Evolutionary conservation across 495 filamentous ascomycete genomes (phyloP).

Genomic region (Geopyxis carbonaria): DNA sequence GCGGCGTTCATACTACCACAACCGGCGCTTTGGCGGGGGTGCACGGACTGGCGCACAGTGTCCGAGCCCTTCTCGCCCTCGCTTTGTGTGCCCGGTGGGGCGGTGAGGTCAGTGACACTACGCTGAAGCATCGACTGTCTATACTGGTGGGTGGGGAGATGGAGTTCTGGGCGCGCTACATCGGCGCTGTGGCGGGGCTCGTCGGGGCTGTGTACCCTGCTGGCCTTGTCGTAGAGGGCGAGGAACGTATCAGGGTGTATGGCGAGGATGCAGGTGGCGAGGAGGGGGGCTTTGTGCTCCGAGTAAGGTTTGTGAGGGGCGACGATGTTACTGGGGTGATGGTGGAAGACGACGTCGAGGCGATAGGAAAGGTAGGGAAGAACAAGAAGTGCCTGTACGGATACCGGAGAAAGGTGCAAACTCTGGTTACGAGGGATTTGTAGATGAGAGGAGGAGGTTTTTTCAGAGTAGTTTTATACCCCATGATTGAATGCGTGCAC

Average conservation of each 20-base stretch:
- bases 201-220: slow-evolving; percentile 32
- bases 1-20: slow-evolving; percentile 55
- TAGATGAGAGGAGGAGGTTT: too few relatives aligned
- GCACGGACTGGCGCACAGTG: slow-evolving; percentile 56
- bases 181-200: slow-evolving; percentile 37
- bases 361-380: slow-evolving; percentile 41
- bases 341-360: slow-evolving; percentile 28
- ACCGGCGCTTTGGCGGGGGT: slow-evolving; percentile 45
- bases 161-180: slow-evolving; percentile 46
- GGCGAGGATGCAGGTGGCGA: slow-evolving; percentile 13
- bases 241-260: slow-evolving; percentile 21
- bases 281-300: slow-evolving; percentile 11
- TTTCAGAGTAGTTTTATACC: too few relatives aligned
- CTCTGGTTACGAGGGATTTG: slow-evolving; percentile 3
- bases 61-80: slow-evolving; percentile 53
- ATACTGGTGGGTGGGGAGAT: slow-evolving; percentile 31
- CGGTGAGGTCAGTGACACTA: slow-evolving; percentile 40
- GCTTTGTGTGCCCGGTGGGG: slow-evolving; percentile 65
- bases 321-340: slow-evolving; percentile 16
- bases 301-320: slow-evolving; percentile 20
- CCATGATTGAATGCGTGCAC: too few relatives aligned
- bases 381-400: slow-evolving; percentile 36
- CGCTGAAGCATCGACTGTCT: slow-evolving; percentile 32
- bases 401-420: slow-evolving; percentile 24
- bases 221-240: slow-evolving; percentile 12